Base-by-base conservation (phyloP, 192 early-diverging fungal genomes). In the Anaeromyces robustus region DNA sequence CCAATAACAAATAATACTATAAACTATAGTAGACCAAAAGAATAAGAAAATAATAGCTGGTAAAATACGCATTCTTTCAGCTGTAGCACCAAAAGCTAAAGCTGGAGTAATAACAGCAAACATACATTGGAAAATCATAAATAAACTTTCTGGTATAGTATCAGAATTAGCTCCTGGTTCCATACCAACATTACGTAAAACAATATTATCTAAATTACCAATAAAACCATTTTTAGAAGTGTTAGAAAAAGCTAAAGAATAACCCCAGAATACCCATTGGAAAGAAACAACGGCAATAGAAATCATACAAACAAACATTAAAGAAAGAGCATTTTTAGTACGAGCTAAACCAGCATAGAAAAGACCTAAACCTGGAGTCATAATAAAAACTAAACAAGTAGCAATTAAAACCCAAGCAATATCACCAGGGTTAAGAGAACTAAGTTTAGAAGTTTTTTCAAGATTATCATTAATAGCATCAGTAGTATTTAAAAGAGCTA, bases 311-410 rank as follows among this genome's bases (percentile, higher is more conserved):
- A 93, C 85, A 84, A 92, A 91, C 84, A 94, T 92, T 16, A 94
- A 84, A 18, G 92, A 94, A n/a, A 94, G 86, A 9, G 92, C 92
- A 82, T 94, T 92, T 83, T 94, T 94, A 84, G 87, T 89, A 79
- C 92, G 89, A 14, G 93, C 90, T 86, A 94, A 87, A 78, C 92
- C 92, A 80, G 92, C 87, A 84, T 94, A 94, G 80, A 94, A 94
- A 86, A 92, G 92, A 29, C 93, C 92, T 13, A 92, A 86, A 17
- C 92, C 91, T 1, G 91, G 91, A 11, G 52, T 91, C 96, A 99
- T 99, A 81, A 98, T 87, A 86, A 96, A 95, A 43, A 98, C 95
- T 59, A 97, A 84, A 1, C 92, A 93, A 6, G 95, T 87, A 28
- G 89, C 87, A 34, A 88, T 80, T 30, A 95, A 83, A n/a, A 95